Evolutionary conservation across 306 rosid species (phyloP).

Genomic region (Aeschynomene evenia): DNA sequence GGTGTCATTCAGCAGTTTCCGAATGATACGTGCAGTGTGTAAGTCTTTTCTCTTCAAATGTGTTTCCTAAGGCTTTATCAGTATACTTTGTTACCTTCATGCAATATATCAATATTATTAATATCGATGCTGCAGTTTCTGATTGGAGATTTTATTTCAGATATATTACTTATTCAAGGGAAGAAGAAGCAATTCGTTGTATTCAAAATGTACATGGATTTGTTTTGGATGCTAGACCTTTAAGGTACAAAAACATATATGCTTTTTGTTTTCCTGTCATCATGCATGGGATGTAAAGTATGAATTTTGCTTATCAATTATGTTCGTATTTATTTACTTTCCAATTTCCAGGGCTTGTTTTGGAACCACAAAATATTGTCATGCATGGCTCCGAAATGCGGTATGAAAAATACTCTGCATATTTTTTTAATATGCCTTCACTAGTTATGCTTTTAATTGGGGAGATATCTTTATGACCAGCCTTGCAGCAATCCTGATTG

Average conservation of each 20-base stretch:
- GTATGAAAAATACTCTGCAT: conserved; percentile 47
- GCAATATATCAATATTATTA: not conserved
- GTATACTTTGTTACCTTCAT: not conserved
- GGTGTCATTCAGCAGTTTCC: conserved; percentile 97
- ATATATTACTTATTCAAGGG: conserved; percentile 95
- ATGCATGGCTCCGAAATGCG: conserved; percentile 97
- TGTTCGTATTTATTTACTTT: conserved; percentile 13
- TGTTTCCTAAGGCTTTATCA: not conserved
- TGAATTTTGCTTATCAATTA: conserved; percentile 1
- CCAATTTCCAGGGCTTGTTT: conserved; percentile 81
- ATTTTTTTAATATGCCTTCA: conserved; percentile 18
- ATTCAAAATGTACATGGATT: conserved; percentile 99
- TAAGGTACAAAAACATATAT: conserved; percentile 59
- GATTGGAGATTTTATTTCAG: conserved; percentile 41
- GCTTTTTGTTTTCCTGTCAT: too few species aligned
- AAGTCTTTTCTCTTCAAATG: conserved; percentile 43
- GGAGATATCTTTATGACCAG: conserved; percentile 46
- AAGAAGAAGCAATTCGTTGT: conserved; percentile 96
- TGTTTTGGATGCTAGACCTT: conserved; percentile 86
- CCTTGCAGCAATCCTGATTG: conserved; percentile 99
- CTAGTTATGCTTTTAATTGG: conserved; percentile 16
- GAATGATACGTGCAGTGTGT: conserved; percentile 98
- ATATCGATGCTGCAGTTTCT: not conserved
- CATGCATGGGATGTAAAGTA: not conserved
- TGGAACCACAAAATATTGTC: conserved; percentile 99